Conservation (phyloP, 2,329 filamentous ascomycete species). For the Colletotrichum limetticola region DNA sequence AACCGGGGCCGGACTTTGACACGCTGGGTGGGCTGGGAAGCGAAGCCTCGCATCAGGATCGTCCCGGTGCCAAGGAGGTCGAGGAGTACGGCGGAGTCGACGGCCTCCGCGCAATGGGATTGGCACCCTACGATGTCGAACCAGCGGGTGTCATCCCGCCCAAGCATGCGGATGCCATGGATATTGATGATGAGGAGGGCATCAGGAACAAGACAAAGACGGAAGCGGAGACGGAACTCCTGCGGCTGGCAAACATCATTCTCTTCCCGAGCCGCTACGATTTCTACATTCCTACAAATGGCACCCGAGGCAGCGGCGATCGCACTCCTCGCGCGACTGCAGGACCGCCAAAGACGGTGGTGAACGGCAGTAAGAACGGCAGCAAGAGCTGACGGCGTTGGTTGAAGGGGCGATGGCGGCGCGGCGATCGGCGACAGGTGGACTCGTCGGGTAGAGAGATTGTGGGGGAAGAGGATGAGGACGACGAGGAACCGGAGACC, state of each 20-base stretch:
- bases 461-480: slow-evolving; percentile 9
- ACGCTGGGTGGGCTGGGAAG: slow-evolving; percentile 61
- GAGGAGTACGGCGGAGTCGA: slow-evolving; percentile 60
- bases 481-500: slow-evolving; percentile 11
- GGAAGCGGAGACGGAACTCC: slow-evolving; percentile 61
- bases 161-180: slow-evolving; percentile 39
- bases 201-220: slow-evolving; percentile 43
- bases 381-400: slow-evolving; percentile 37
- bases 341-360: slow-evolving; percentile 12
- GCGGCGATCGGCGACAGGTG: slow-evolving; percentile 10
- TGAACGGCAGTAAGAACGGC: slow-evolving; percentile 9
- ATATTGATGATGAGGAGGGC: slow-evolving; percentile 40
- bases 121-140: slow-evolving; percentile 61
- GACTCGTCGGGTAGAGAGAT: slow-evolving; percentile 7
- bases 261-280: slow-evolving; percentile 55
- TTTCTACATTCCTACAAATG: slow-evolving; percentile 35
- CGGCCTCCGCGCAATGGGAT: slow-evolving; percentile 67
- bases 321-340: slow-evolving; percentile 31
- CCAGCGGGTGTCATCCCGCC: slow-evolving; percentile 43
- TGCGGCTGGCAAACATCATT: slow-evolving; percentile 66
- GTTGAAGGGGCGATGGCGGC: slow-evolving; percentile 38
- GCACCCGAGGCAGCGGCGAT: slow-evolving; percentile 30
- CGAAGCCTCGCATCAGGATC: slow-evolving; percentile 61
- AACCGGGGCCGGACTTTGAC: slow-evolving; percentile 67
- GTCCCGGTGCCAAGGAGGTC: slow-evolving; percentile 63